A percentile compares a stretch with the other conserved stretches of the same genome.
Conservation (phyloP, 1,284 basidiomycete species). For the Pholiota adiposa region DNA sequence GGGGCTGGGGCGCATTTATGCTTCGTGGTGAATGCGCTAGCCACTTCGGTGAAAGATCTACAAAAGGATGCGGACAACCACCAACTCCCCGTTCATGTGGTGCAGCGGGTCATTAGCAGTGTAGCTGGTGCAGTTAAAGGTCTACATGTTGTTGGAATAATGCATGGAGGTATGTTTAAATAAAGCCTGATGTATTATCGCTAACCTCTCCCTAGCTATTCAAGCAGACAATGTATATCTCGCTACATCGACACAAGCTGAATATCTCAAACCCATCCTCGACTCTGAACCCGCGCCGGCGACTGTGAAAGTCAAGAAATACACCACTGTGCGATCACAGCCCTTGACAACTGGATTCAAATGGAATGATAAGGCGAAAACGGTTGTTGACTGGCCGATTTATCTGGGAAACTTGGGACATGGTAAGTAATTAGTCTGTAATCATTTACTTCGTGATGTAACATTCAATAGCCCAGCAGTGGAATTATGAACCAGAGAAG, state of each 20-base stretch:
- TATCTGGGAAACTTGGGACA: constrained; percentile 17
- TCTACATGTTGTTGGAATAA: constrained; percentile 15
- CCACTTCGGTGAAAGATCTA: constrained; percentile 12
- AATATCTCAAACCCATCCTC: constrained; percentile 5
- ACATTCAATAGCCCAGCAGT: constrained; percentile 10
- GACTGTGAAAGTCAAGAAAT: constrained; percentile 10
- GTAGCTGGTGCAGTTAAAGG: constrained; percentile 5
- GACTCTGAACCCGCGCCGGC: constrained; percentile 14
- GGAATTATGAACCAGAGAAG: constrained; percentile 8
- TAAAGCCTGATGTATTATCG: background rate
- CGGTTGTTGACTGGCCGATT: constrained; percentile 1
- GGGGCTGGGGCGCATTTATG: constrained; percentile 19
- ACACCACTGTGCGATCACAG: constrained; percentile 10
- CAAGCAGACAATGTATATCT: constrained; percentile 20
- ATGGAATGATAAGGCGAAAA: constrained; percentile 9
- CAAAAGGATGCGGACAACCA: constrained; percentile 6
- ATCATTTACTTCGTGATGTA: background rate
- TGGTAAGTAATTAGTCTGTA: constrained; percentile 6
- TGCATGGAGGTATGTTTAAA: constrained; percentile 22
- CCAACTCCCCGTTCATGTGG: constrained; percentile 20
- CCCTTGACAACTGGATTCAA: background rate
- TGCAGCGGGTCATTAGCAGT: constrained; percentile 12
- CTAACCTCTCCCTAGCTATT: constrained; percentile 4
- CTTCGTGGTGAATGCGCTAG: constrained; percentile 12
- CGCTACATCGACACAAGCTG: constrained; percentile 1